These are phyloP conservation scores for Paramecium sonneborni DNA, from an alignment of 73 alveolate genomes.

Conservation along the genomic window DNA sequence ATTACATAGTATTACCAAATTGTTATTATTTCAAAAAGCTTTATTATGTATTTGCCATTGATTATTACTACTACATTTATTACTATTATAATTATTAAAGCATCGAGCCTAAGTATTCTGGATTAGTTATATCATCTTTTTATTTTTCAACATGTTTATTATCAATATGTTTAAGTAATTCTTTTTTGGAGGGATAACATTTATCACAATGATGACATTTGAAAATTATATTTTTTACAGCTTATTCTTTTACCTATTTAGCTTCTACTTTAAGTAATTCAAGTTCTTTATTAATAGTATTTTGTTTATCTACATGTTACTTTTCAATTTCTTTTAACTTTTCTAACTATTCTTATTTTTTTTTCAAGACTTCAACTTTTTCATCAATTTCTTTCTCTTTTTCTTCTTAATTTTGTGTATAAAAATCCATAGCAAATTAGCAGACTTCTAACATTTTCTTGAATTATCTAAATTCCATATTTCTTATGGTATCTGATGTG, in stretches of 20 bases:
- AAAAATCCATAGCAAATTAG: neutral
- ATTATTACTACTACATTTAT: neutral
- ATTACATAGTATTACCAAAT: neutral
- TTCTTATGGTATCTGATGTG: conserved; percentile 9
- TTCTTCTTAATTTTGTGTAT: neutral
- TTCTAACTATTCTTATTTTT: neutral
- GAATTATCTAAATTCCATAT: neutral
- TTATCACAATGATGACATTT: conserved; percentile 48
- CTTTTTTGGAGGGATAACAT: neutral
- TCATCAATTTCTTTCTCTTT: neutral
- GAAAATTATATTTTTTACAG: neutral
- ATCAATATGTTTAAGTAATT: conserved; percentile 8
- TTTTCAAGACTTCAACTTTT: neutral
- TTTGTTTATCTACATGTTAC: neutral
- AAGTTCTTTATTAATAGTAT: neutral
- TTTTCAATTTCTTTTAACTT: conserved; percentile 25
- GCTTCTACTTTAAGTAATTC: neutral
- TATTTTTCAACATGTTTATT: neutral
- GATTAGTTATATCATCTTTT: conserved; percentile 2
- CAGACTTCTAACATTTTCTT: neutral
- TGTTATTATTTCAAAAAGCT: neutral
- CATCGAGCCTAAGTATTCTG: neutral
- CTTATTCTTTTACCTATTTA: neutral
- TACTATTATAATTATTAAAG: neutral
- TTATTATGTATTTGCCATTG: neutral